These are phyloP conservation scores for Stemphylium beticola DNA, from an alignment of 2,329 filamentous ascomycete genomes.

Conservation along the genomic window DNA sequence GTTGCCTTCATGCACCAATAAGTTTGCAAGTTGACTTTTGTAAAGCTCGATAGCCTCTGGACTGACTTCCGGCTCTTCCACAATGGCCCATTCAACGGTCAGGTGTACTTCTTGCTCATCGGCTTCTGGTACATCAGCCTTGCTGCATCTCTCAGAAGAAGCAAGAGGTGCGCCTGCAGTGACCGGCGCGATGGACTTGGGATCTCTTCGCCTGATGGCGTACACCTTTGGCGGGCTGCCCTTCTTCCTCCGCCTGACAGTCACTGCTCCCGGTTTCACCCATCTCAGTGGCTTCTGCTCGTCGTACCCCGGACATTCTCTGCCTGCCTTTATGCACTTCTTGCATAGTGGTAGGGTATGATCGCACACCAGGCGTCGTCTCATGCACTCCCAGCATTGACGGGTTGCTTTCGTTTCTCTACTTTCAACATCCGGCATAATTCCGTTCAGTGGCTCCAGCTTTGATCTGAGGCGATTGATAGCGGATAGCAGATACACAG, in stretches of 20 bases:
- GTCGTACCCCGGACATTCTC: conserved; percentile 32
- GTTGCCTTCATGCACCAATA: background rate
- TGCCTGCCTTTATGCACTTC: conserved; percentile 32
- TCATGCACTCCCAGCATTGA: conserved; percentile 39
- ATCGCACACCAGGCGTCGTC: conserved; percentile 37
- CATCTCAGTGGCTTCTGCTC: conserved; percentile 36
- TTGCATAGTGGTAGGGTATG: conserved; percentile 30
- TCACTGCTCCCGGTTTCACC: conserved; percentile 32
- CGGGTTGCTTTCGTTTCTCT: conserved; percentile 20
- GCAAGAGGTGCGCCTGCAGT: background rate
- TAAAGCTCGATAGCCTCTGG: background rate
- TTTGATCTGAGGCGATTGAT: no score
- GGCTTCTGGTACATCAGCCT: background rate
- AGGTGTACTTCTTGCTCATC: background rate
- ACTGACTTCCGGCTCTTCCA: background rate
- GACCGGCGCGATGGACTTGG: background rate
- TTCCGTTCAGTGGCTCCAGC: no score
- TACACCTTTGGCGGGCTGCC: background rate
- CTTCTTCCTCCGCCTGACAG: conserved; percentile 15
- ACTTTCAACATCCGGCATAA: no score
- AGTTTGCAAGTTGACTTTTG: background rate
- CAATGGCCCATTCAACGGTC: no score
- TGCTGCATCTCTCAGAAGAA: background rate
- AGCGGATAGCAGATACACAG: no score
- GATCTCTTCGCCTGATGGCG: background rate